These are phyloP conservation scores for Crepidotus variabilis DNA, from an alignment of 768 basidiomycete genomes.

Conservation along the genomic window DNA sequence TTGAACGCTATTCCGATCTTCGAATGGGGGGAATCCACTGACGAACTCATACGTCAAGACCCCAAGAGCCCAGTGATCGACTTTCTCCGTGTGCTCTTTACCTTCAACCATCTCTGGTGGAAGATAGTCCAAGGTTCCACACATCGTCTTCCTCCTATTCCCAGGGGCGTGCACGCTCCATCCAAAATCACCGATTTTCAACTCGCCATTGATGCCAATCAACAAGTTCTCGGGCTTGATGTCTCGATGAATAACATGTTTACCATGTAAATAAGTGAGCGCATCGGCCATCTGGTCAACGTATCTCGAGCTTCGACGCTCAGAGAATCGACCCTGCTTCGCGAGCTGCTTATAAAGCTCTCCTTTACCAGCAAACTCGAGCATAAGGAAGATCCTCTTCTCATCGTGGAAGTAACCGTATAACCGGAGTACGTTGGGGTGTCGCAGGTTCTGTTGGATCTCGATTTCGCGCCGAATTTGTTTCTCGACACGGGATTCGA, in stretches of 20 bases:
- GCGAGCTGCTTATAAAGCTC: conserved; percentile 96
- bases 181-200: conserved; percentile 98
- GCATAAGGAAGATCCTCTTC: conserved; percentile 96
- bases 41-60: conserved; percentile 97
- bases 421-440: conserved; percentile 90
- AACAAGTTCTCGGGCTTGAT: conserved; percentile 99
- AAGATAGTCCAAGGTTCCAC: conserved; percentile 94
- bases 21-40: conserved; percentile 76
- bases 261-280: conserved; percentile 83
- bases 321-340: conserved; percentile 82
- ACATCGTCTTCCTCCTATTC: conserved; percentile 84
- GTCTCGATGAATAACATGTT: conserved; percentile 98
- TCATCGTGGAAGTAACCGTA: conserved; percentile 99
- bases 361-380: conserved; percentile 96
- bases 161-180: conserved; percentile 98
- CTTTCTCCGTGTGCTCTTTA: conserved; percentile 81
- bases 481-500: conserved; percentile 89
- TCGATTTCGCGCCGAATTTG: conserved; percentile 98
- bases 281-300: conserved; percentile 99
- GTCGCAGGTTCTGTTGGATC: conserved; percentile 93
- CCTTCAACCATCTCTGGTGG: conserved; percentile 99
- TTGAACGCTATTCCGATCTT: conserved; percentile 73
- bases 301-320: conserved; percentile 85
- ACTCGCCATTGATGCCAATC: conserved; percentile 90
- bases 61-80: conserved; percentile 96